Percentiles rank a stretch among this genome's conserved stretches.
These are phyloP conservation scores for Sclerotinia subarctica DNA, from an alignment of 2,329 filamentous ascomycete genomes.

Conservation along the genomic window DNA sequence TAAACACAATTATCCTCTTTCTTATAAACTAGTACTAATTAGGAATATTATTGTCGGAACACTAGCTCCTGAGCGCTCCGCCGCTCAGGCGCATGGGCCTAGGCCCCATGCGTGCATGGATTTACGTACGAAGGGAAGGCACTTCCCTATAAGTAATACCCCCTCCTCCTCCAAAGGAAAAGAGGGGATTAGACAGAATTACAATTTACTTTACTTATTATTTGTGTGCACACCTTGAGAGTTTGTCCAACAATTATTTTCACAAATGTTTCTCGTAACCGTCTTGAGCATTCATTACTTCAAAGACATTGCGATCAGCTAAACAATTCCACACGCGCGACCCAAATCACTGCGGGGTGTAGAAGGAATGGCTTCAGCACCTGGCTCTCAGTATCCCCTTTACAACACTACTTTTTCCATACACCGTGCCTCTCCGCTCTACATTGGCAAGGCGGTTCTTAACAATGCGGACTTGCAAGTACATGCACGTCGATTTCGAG, in stretches of 20 bases:
- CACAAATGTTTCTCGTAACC: not conserved
- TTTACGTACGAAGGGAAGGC: no score
- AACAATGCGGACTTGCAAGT: constrained; percentile 37
- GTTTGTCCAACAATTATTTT: no score
- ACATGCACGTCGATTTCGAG: constrained; percentile 43
- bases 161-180: no score
- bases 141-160: no score
- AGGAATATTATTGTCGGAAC: not conserved
- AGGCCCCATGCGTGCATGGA: no score
- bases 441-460: constrained; percentile 41
- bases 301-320: not conserved
- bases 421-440: constrained; percentile 47
- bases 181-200: no score
- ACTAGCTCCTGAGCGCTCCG: no score
- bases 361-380: constrained; percentile 13
- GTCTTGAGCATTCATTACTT: not conserved
- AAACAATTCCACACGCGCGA: not conserved
- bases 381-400: constrained; percentile 41
- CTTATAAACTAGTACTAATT: not conserved
- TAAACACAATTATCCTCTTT: not conserved
- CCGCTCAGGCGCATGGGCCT: no score
- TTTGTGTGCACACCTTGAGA: no score
- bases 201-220: no score
- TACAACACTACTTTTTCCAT: constrained; percentile 46
- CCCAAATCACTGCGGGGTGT: not conserved